Percentiles rank a stretch among this genome's conserved stretches.
Conservation (phyloP, 2,329 filamentous ascomycete species). For the Metarhizium anisopliae region DNA sequence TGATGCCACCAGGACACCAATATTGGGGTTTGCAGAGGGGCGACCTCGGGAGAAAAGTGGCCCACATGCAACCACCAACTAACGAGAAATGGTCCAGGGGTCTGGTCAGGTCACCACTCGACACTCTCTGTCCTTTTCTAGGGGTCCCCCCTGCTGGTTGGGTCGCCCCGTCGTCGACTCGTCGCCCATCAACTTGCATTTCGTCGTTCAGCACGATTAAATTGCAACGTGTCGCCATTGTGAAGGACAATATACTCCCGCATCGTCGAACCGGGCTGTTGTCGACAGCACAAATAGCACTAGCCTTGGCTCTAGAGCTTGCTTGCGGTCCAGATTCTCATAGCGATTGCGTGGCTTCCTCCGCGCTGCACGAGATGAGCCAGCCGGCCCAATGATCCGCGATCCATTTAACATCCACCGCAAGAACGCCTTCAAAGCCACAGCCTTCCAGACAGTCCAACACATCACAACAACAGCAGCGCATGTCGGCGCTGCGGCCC, state of each 20-base stretch:
- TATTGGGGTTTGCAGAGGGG: too few relatives aligned
- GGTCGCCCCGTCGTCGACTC: too few relatives aligned
- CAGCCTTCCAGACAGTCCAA: constrained; percentile 34
- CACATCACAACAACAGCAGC: constrained; percentile 38
- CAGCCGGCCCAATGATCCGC: constrained; percentile 27
- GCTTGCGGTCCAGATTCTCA: background rate
- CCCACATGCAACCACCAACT: too few relatives aligned
- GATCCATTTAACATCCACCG: constrained; percentile 36
- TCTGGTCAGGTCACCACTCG: too few relatives aligned
- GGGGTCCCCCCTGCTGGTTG: background rate
- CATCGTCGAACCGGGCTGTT: background rate
- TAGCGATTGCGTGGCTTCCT: constrained; percentile 13
- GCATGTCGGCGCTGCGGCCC: constrained; percentile 38
- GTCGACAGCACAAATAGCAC: background rate
- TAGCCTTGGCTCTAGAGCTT: background rate
- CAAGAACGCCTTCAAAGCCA: constrained; percentile 38
- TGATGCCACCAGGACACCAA: too few relatives aligned
- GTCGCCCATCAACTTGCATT: background rate
- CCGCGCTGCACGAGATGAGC: constrained; percentile 16
- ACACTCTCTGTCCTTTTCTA: constrained; percentile 2
- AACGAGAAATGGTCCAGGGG: too few relatives aligned
- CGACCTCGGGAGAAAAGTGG: too few relatives aligned
- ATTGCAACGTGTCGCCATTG: background rate
- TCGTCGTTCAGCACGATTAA: background rate
- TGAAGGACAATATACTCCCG: background rate